These are phyloP conservation scores for Celoporthe dispersa DNA, from an alignment of 2,329 filamentous ascomycete species.

Conservation along the genomic window DNA sequence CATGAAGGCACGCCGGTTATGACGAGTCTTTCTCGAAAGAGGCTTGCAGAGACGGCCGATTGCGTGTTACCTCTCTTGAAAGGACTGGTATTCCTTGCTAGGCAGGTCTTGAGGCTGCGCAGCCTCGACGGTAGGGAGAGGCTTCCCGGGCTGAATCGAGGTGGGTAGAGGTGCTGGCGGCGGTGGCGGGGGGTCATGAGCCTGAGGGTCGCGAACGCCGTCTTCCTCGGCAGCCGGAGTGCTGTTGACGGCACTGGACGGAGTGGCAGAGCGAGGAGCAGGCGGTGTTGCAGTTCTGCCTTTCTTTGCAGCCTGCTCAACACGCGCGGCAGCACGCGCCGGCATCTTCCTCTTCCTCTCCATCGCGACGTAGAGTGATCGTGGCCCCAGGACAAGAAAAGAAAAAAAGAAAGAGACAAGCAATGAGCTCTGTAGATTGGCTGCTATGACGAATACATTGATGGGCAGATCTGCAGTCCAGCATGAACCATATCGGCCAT, in stretches of 20 bases:
- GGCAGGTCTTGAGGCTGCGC: conserved; percentile 68
- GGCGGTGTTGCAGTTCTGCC: conserved; percentile 55
- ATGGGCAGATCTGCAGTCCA: conserved; percentile 8
- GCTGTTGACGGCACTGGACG: conserved; percentile 40
- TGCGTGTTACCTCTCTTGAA: conserved; percentile 67
- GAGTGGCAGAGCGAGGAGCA: conserved; percentile 53
- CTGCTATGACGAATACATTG: conserved; percentile 23
- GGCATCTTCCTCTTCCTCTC: conserved; percentile 70
- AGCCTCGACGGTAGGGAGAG: conserved; percentile 71
- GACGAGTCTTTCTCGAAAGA: neutral
- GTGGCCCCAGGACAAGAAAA: neutral
- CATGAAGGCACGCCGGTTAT: neutral
- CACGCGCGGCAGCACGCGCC: conserved; percentile 63
- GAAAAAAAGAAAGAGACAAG: too few species aligned
- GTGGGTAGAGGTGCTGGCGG: conserved; percentile 58
- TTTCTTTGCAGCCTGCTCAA: conserved; percentile 64
- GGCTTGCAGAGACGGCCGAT: neutral
- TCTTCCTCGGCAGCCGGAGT: conserved; percentile 39
- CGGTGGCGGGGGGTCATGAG: conserved; percentile 37
- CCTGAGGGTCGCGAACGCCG: conserved; percentile 22
- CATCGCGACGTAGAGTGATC: conserved; percentile 46
- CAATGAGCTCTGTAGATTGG: conserved; percentile 3
- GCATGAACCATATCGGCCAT: conserved; percentile 22
- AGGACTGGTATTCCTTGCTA: conserved; percentile 70
- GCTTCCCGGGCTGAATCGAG: conserved; percentile 66